Percentiles rank a stretch among this genome's conserved stretches.
Evolutionary conservation across 495 filamentous ascomycete genomes (phyloP).

Genomic region (Xylaria palmicola): DNA sequence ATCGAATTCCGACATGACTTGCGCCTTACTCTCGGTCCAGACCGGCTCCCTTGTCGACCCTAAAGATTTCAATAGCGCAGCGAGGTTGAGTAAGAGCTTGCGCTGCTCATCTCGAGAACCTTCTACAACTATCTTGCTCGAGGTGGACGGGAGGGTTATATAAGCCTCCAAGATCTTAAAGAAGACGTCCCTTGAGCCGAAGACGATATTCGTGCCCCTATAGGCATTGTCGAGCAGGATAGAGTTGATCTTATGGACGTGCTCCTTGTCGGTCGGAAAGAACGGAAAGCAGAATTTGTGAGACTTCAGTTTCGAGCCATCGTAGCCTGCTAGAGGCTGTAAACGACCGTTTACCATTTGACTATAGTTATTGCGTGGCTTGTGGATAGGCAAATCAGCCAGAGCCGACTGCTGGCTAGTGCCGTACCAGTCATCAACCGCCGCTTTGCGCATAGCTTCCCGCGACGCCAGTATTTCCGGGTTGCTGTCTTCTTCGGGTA

Average conservation of each 20-base stretch:
- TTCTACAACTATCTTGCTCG: conserved; percentile 20
- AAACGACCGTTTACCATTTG: conserved; percentile 28
- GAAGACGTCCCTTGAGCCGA: conserved; percentile 20
- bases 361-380: conserved; percentile 40
- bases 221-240: conserved; percentile 40
- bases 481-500: conserved; percentile 19
- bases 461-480: conserved; percentile 8
- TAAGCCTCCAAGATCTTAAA: conserved; percentile 35
- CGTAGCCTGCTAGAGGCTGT: conserved; percentile 14
- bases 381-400: conserved; percentile 39
- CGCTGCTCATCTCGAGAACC: conserved; percentile 15
- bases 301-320: conserved; percentile 12
- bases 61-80: conserved; percentile 22
- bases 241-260: conserved; percentile 44
- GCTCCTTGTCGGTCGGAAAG: conserved; percentile 30
- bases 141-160: conserved; percentile 18
- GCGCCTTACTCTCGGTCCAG: conserved; percentile 1
- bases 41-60: conserved; percentile 21
- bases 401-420: conserved; percentile 23
- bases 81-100: conserved; percentile 27
- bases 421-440: conserved; percentile 10
- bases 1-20: neutral
- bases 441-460: neutral
- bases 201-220: conserved; percentile 29
- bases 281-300: conserved; percentile 42